Percentiles rank a stretch among this genome's conserved stretches.
Evolutionary conservation across 2,329 filamentous ascomycete genomes (phyloP).

Genomic region (Xylaria polymorpha): DNA sequence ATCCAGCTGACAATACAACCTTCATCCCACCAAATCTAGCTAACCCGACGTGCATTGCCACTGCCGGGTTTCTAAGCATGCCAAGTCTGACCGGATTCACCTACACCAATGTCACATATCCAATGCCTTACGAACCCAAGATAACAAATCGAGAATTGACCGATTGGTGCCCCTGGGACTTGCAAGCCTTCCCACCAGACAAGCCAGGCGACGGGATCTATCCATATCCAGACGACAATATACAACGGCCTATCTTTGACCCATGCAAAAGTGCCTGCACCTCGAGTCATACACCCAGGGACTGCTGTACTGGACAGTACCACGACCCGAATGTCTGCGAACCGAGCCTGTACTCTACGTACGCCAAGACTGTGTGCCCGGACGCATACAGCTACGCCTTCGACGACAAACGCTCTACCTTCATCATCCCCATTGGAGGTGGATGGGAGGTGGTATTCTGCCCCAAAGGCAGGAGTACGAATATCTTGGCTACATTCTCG

Average conservation of each 20-base stretch:
- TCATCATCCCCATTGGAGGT: slow-evolving; percentile 73
- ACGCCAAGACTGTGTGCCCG: slow-evolving; percentile 80
- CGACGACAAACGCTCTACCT: slow-evolving; percentile 69
- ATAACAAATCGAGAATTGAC: slow-evolving; percentile 68
- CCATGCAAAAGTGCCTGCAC: slow-evolving; percentile 83
- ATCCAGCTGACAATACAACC: slow-evolving; percentile 69
- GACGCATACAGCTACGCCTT: slow-evolving; percentile 85
- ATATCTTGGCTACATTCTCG: slow-evolving; percentile 66
- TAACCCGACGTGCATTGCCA: slow-evolving; percentile 81
- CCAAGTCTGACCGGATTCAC: slow-evolving; percentile 65
- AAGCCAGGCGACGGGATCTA: slow-evolving; percentile 82
- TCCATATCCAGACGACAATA: slow-evolving; percentile 81
- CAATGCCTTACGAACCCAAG: slow-evolving; percentile 73
- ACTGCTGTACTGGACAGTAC: slow-evolving; percentile 81
- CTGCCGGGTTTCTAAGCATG: slow-evolving; percentile 69
- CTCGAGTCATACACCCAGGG: slow-evolving; percentile 71
- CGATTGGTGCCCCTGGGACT: slow-evolving; percentile 83
- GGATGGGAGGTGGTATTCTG: slow-evolving; percentile 85
- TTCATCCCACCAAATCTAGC: slow-evolving; percentile 81
- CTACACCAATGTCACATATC: slow-evolving; percentile 73
- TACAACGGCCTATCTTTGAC: slow-evolving; percentile 76
- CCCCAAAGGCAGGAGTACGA: slow-evolving; percentile 70
- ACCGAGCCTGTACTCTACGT: slow-evolving; percentile 74
- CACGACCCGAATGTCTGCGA: slow-evolving; percentile 71
- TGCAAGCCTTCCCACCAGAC: slow-evolving; percentile 74